A percentile compares a stretch with the other conserved stretches of the same genome.
phyloP scores from a whole-genome alignment of 2,329 filamentous ascomycete genomes.

The Aschersonia sp. region DNA sequence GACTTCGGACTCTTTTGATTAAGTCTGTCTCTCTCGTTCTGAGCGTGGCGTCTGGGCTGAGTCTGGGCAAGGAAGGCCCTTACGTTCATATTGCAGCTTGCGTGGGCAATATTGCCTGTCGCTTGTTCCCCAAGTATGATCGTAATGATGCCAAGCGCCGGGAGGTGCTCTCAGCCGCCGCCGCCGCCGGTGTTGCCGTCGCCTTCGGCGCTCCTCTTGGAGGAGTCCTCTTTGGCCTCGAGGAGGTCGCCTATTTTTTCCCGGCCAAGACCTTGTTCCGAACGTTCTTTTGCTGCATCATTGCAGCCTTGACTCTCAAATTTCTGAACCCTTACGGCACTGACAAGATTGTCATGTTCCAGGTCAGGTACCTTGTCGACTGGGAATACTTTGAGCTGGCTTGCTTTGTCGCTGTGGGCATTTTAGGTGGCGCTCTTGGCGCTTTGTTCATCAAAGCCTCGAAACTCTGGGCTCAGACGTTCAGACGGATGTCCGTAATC shows the following conservation, averaged over 20 bases:
- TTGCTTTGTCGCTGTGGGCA: constrained; percentile 72
- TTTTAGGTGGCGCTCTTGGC: constrained; percentile 71
- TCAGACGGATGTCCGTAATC: constrained; percentile 67
- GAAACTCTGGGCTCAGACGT: constrained; percentile 75
- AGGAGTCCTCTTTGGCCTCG: constrained; percentile 81
- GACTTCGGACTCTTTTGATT: constrained; percentile 70
- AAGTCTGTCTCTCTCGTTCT: constrained; percentile 75
- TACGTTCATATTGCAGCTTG: constrained; percentile 97
- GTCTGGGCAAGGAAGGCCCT: constrained; percentile 85
- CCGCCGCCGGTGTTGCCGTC: constrained; percentile 82
- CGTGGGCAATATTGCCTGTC: constrained; percentile 87
- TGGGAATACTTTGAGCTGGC: constrained; percentile 90
- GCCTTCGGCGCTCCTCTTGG: constrained; percentile 83
- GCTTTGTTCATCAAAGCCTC: constrained; percentile 96
- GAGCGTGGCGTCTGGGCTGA: constrained; percentile 84
- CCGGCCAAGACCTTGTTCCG: constrained; percentile 93
- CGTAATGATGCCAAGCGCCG: constrained; percentile 86
- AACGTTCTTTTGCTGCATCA: constrained; percentile 97
- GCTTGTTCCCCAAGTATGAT: constrained; percentile 89
- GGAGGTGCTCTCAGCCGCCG: constrained; percentile 85
- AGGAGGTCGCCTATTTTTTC: constrained; percentile 96
- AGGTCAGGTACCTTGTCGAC: constrained; percentile 79
- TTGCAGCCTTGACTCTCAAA: constrained; percentile 79
- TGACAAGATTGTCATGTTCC: constrained; percentile 90
- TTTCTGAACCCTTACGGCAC: constrained; percentile 95